Percentiles rank a stretch among this genome's conserved stretches.
Evolutionary conservation across 768 basidiomycete genomes (phyloP).

Genomic region (Termitomyces sp.): DNA sequence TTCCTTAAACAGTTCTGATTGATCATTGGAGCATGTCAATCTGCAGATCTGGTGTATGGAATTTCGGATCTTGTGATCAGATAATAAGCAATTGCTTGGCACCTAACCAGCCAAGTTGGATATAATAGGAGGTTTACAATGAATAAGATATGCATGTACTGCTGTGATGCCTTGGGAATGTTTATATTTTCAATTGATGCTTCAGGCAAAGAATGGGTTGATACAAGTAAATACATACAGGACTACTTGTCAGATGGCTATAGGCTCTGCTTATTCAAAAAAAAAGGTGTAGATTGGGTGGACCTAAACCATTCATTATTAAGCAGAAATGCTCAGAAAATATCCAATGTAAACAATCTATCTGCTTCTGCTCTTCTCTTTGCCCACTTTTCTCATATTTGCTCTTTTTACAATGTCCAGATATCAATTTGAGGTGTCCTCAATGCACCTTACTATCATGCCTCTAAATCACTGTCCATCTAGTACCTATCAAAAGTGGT

Average conservation of each 20-base stretch:
- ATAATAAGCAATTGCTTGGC: constrained; percentile 7
- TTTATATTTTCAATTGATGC: neutral
- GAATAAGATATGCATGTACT: neutral
- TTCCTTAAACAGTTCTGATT: neutral
- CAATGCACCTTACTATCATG: neutral
- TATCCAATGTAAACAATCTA: constrained; percentile 9
- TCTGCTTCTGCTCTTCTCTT: neutral
- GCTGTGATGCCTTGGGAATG: neutral
- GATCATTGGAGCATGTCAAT: constrained; percentile 6
- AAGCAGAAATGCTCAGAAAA: constrained; percentile 5
- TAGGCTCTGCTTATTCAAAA: neutral
- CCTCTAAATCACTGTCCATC: neutral
- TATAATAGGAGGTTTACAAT: neutral
- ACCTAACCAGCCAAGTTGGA: constrained; percentile 4
- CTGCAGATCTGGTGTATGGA: constrained; percentile 5
- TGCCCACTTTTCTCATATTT: neutral
- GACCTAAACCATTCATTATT: constrained; percentile 2
- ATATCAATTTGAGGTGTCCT: neutral
- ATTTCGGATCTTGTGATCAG: constrained; percentile 7
- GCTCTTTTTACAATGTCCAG: neutral
- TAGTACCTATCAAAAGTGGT: neutral
- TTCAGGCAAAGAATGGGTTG: neutral
- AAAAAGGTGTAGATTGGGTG: neutral
- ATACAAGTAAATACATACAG: neutral
- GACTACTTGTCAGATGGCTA: neutral